Percentiles rank a stretch among this genome's conserved stretches.
Evolutionary conservation across 1,284 basidiomycete genomes (phyloP).

Genomic region (Puccinia brachypodii): DNA sequence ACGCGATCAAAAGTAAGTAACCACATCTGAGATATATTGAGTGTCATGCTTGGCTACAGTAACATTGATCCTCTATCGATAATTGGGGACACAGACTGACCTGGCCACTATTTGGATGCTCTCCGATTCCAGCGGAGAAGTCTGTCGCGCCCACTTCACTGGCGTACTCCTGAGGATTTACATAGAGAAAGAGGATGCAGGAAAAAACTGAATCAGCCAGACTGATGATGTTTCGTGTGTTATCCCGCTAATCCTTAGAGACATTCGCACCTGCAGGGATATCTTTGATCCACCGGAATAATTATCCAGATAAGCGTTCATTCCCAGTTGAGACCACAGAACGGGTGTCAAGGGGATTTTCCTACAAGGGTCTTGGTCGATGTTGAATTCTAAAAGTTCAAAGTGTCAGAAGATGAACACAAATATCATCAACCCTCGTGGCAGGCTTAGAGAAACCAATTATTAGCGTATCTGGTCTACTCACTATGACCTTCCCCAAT

Average conservation of each 20-base stretch:
- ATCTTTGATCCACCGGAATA: slow-evolving; percentile 30
- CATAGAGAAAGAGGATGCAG: background rate
- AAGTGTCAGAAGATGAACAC: background rate
- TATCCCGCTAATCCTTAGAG: too few relatives aligned
- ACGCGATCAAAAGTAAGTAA: background rate
- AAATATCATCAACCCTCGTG: background rate
- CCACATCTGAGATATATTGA: background rate
- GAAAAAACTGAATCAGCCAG: background rate
- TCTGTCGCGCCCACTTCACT: slow-evolving; percentile 41
- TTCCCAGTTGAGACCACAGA: slow-evolving; percentile 32
- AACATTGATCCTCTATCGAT: too few relatives aligned
- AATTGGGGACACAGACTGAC: background rate
- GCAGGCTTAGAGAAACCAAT: background rate
- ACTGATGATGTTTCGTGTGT: background rate
- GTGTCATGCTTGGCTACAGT: background rate
- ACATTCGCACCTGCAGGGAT: slow-evolving; percentile 31
- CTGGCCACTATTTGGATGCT: slow-evolving; percentile 42
- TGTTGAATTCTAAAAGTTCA: background rate
- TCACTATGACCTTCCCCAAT: background rate
- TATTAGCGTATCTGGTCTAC: background rate
- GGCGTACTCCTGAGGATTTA: slow-evolving; percentile 32
- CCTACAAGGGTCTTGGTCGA: slow-evolving; percentile 20
- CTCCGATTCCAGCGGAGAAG: slow-evolving; percentile 33
- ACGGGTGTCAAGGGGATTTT: slow-evolving; percentile 11
- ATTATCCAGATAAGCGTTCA: slow-evolving; percentile 45